Percentiles rank a stretch among this genome's conserved stretches.
phyloP scores from a whole-genome alignment of 306 rosid species.

The Begonia masoniana region DNA sequence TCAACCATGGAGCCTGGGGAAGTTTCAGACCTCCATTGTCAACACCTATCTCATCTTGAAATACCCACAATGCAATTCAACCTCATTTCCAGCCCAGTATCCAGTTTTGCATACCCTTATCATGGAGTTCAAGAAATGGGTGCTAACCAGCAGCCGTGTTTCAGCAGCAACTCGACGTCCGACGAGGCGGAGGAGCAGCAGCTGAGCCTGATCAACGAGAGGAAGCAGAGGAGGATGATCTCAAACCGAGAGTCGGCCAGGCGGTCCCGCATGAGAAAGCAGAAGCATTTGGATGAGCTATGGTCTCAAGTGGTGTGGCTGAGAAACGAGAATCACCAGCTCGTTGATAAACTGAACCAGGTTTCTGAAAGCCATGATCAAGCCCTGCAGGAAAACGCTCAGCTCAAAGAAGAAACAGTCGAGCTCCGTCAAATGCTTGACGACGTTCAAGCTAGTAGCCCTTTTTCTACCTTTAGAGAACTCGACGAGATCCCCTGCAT shows the following conservation, averaged over 20 bases:
- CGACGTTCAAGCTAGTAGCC: slow-evolving; percentile 51
- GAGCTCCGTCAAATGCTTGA: slow-evolving; percentile 66
- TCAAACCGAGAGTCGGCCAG: slow-evolving; percentile 95
- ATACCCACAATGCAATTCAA: slow-evolving; percentile 28
- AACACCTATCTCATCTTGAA: slow-evolving; percentile 32
- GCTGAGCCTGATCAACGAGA: slow-evolving; percentile 48
- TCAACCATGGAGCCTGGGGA: slow-evolving; percentile 53
- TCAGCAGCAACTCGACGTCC: slow-evolving; percentile 79
- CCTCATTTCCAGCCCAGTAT: slow-evolving; percentile 27
- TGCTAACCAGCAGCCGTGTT: slow-evolving; percentile 27
- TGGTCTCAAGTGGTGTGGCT: slow-evolving; percentile 96
- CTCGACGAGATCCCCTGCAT: slow-evolving; percentile 36
- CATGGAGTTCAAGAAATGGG: slow-evolving; percentile 37
- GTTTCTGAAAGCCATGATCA: slow-evolving; percentile 51
- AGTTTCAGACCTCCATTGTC: slow-evolving; percentile 33
- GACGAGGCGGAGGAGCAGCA: slow-evolving; percentile 83
- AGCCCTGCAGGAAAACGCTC: slow-evolving; percentile 52
- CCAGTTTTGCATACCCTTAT: slow-evolving; percentile 27
- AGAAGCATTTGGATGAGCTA: slow-evolving; percentile 82
- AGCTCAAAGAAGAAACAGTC: slow-evolving; percentile 57
- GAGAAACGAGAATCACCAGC: slow-evolving; percentile 66
- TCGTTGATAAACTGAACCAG: slow-evolving; percentile 52
- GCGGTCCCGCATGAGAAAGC: slow-evolving; percentile 84
- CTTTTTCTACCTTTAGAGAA: slow-evolving; percentile 34
- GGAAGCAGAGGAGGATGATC: slow-evolving; percentile 85